Evolutionary conservation across 768 basidiomycete species (phyloP).

Genomic region (Boletus rubropictus): DNA sequence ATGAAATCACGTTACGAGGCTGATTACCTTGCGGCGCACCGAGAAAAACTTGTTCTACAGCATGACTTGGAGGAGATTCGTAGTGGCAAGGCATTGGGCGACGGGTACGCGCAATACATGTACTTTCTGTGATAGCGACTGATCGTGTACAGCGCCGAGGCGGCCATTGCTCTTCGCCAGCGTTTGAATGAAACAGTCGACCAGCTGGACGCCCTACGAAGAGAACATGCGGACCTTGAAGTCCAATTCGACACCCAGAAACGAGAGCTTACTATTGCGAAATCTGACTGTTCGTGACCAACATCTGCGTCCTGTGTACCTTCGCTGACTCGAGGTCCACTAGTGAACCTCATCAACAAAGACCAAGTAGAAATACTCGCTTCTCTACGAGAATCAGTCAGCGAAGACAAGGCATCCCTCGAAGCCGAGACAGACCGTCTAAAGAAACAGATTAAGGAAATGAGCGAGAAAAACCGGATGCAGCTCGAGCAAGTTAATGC

Average conservation of each 20-base stretch:
- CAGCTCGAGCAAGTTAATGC: conserved; percentile 84
- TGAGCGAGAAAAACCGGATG: conserved; percentile 80
- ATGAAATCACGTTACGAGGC: conserved; percentile 86
- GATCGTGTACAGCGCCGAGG: conserved; percentile 58
- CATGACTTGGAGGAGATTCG: conserved; percentile 84
- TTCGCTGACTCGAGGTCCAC: conserved; percentile 4
- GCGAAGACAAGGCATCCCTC: conserved; percentile 75
- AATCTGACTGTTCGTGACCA: conserved; percentile 69
- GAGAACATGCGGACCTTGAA: conserved; percentile 64
- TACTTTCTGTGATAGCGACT: neutral
- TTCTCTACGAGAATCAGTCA: conserved; percentile 80
- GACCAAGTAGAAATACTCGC: conserved; percentile 89
- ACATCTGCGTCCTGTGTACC: neutral
- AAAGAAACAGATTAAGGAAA: conserved; percentile 61
- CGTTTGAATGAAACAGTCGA: conserved; percentile 84
- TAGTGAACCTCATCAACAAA: conserved; percentile 88
- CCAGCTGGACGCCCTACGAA: conserved; percentile 65
- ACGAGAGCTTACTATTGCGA: conserved; percentile 74
- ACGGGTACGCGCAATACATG: conserved; percentile 51
- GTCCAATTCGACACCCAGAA: conserved; percentile 57
- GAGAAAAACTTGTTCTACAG: conserved; percentile 75
- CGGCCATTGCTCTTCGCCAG: conserved; percentile 82
- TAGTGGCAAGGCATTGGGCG: conserved; percentile 75
- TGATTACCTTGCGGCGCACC: conserved; percentile 80
- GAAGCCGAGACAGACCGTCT: conserved; percentile 63